These are phyloP conservation scores for maize (Zea mays) DNA, from an alignment of 176 grass and related monocot species.

Conservation along the genomic window Zm-B73-REFERENCE-NAM-5.0 NC_050097.1:9575001-9575500, in stretches of 20 bases:
- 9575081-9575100: neutral
- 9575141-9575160: neutral
- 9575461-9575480: slow-evolving; percentile 99
- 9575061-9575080: neutral
- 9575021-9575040: slow-evolving; percentile 16
- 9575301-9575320: slow-evolving; percentile 41
- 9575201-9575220: neutral
- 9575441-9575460: slow-evolving; percentile 89
- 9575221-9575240: neutral
- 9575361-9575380: slow-evolving; percentile 94
- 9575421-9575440: slow-evolving; percentile 97
- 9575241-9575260: neutral
- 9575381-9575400: slow-evolving; percentile 96
- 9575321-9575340: slow-evolving; percentile 91
- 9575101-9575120: neutral
- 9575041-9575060: slow-evolving; percentile 3
- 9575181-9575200: slow-evolving; percentile 3
- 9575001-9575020: neutral
- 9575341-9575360: slow-evolving; percentile 94
- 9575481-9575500: slow-evolving; percentile 94
- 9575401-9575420: slow-evolving; percentile 93
- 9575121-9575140: neutral
- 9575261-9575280: neutral
- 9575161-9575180: neutral
- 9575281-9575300: slow-evolving; percentile 39